Conservation (phyloP, 306 rosid genomes). For the Trifolium repens region DNA sequence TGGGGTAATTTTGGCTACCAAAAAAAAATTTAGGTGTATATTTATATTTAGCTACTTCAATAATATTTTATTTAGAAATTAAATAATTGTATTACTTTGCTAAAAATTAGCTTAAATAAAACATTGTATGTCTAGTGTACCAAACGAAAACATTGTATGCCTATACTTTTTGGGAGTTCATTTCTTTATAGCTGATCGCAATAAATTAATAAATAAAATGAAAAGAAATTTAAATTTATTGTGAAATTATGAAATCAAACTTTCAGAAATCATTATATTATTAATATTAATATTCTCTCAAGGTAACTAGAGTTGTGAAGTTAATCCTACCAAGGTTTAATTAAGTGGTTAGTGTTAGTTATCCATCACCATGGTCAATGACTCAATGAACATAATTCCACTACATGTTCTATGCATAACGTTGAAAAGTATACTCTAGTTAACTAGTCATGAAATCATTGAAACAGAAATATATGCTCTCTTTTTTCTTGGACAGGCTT, state of each 20-base stretch:
- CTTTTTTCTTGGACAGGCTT: neutral
- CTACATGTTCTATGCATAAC: conserved; percentile 15
- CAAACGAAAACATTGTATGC: too few relatives aligned
- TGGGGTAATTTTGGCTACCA: too few relatives aligned
- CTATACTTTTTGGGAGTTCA: too few relatives aligned
- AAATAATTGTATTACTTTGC: too few relatives aligned
- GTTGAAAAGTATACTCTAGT: neutral
- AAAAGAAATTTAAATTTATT: neutral
- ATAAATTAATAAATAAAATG: too few relatives aligned
- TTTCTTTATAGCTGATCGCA: too few relatives aligned
- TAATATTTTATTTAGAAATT: too few relatives aligned
- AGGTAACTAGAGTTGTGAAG: conserved; percentile 26
- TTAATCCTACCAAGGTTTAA: conserved; percentile 20
- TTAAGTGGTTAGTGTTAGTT: neutral
- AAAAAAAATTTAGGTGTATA: too few relatives aligned
- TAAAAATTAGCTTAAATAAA: too few relatives aligned
- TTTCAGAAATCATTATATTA: neutral
- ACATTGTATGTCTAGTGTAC: too few relatives aligned
- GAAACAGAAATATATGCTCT: neutral
- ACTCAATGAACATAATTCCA: conserved; percentile 37
- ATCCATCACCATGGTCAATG: conserved; percentile 26
- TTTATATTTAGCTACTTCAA: too few relatives aligned
- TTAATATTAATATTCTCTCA: conserved; percentile 24
- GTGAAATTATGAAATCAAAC: conserved; percentile 13
- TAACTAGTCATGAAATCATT: neutral